Evolutionary conservation across 139 green algal genomes (phyloP).

Genomic region (Asterochloris sp.): DNA sequence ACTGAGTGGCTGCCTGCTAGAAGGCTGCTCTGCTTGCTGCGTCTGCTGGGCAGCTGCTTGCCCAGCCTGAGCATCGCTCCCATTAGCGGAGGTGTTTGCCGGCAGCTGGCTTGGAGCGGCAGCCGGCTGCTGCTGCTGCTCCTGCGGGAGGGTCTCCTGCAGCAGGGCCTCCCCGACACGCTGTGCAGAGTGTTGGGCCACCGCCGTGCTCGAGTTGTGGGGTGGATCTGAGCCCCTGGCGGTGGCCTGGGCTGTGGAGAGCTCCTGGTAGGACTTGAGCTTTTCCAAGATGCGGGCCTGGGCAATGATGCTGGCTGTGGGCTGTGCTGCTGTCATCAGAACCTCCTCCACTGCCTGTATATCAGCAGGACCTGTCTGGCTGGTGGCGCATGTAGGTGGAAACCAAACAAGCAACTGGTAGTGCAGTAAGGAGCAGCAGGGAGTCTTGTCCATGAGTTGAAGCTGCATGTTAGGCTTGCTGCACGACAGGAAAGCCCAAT

Average conservation of each 20-base stretch:
- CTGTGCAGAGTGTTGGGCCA: not conserved
- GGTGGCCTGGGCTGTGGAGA: not conserved
- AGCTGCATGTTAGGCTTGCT: not conserved
- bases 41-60: not conserved
- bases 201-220: not conserved
- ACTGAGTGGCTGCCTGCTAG: not conserved
- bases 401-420: not conserved
- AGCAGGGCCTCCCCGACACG: not conserved
- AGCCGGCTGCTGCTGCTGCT: not conserved
- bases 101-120: not conserved
- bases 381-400: not conserved
- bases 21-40: not conserved
- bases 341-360: conserved; percentile 5
- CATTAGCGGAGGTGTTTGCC: not conserved
- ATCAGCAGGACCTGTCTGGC: not conserved
- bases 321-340: conserved; percentile 3
- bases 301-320: not conserved
- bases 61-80: too few species aligned
- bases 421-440: not conserved
- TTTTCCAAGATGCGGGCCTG: not conserved
- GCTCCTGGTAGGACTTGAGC: not conserved
- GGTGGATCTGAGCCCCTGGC: not conserved
- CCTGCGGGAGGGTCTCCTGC: not conserved
- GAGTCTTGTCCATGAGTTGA: not conserved
- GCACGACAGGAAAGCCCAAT: too few species aligned